Base-by-base conservation (phyloP, 2,329 filamentous ascomycete genomes). In the Cladosporium phlei region DNA sequence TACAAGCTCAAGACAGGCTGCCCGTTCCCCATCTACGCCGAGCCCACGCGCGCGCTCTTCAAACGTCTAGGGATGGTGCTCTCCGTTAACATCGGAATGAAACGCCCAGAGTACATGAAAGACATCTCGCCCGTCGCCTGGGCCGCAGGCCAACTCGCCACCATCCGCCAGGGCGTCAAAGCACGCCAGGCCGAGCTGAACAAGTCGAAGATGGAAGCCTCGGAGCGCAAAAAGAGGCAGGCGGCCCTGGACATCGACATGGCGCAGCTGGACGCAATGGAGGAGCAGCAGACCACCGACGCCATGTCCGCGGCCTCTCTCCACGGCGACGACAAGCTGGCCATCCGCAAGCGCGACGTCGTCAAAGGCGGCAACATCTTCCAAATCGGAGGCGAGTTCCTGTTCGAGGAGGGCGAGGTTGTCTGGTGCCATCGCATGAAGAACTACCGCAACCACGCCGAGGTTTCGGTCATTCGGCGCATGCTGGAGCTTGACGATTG, bases 401-500 rank as follows among this genome's bases (percentile, higher is more conserved):
- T 69, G 52, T 67, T 69, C 45, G 61, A 67, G 25, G 62, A 67
- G n/a, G 66, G 64, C 1, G 54, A 64, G 52, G 63, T 66, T 6
- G 54, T 66, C 3, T 69, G 67, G 67, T 68, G 67, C 47, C 65
- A 69, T 57, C 62, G 67, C 10, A 69, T 69, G 67, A 57, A 55
- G 49, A 64, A 66, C 35, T 64, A 59, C 38, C 54, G 67, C 20
- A 59, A 61, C 27, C 67, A 69, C 50, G 59, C 63, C 5, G 66
- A 69, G 48, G 56, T 69, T 20, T 43, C 45, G 25, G 56, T 61
- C 17, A 48, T 69, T 32, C 54, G 64, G 50, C 56, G 55, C 52
- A 32, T 69, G 33, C 47, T 69, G 45, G 66, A 66, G 49, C 50
- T 69, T 34, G 65, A 68, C 39, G 60, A 60, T 24, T 52, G 47